A percentile compares a stretch with the other conserved stretches of the same genome.
These are phyloP conservation scores for Crucibulum laeve DNA, from an alignment of 768 basidiomycete genomes.

Conservation along the genomic window DNA sequence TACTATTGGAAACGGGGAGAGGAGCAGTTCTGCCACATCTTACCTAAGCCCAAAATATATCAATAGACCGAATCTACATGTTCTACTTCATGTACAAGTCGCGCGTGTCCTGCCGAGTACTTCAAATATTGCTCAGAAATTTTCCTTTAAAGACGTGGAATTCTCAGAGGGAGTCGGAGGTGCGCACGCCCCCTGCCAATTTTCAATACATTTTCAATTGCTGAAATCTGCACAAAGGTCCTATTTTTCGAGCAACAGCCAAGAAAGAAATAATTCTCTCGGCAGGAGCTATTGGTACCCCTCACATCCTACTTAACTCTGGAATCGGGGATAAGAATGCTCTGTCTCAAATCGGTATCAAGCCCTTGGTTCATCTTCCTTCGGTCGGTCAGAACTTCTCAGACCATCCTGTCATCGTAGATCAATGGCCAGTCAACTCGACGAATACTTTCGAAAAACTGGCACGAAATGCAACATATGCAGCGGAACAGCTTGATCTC, in stretches of 20 bases:
- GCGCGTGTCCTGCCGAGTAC: too few species aligned
- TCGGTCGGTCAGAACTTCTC: constrained; percentile 24
- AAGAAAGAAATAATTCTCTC: constrained; percentile 26
- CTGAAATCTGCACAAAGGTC: too few species aligned
- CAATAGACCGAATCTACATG: too few species aligned
- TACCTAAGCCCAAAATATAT: too few species aligned
- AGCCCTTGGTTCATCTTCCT: constrained; percentile 17
- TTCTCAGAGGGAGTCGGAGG: too few species aligned
- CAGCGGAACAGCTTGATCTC: neutral
- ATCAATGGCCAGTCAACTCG: constrained; percentile 12
- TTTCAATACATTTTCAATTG: too few species aligned
- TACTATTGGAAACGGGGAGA: too few species aligned
- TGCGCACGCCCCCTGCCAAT: too few species aligned
- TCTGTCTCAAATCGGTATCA: constrained; percentile 11
- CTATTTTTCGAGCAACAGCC: constrained; percentile 11
- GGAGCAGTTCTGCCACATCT: too few species aligned
- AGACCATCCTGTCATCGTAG: constrained; percentile 16
- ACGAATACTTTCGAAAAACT: constrained; percentile 12
- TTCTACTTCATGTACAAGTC: too few species aligned
- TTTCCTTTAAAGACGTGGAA: too few species aligned
- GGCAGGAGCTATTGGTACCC: constrained; percentile 23
- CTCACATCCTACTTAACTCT: constrained; percentile 21
- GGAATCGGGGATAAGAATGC: constrained; percentile 19
- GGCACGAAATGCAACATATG: neutral
- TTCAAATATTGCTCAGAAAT: too few species aligned